Conservation (phyloP, 306 rosid genomes). For the Acacia acuminata region DNA sequence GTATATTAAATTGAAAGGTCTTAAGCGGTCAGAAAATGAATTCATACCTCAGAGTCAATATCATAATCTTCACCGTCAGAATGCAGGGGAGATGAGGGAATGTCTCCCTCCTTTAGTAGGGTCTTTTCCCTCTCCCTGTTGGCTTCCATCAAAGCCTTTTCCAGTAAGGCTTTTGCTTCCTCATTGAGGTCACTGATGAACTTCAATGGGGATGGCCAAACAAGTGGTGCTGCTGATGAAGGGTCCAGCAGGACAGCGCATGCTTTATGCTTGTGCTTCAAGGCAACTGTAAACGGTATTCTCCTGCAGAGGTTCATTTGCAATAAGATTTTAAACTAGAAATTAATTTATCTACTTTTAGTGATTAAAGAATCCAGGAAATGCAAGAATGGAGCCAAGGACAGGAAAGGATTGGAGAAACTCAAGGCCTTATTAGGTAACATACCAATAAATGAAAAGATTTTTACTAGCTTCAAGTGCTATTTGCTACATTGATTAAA, state of each 20-base stretch:
- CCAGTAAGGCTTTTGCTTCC: constrained; percentile 79
- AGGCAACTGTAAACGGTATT: constrained; percentile 73
- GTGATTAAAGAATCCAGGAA: constrained; percentile 1
- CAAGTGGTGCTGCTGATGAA: constrained; percentile 84
- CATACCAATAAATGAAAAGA: neutral
- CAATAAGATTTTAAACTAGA: constrained; percentile 11
- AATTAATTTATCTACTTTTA: neutral
- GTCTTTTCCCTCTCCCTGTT: constrained; percentile 84
- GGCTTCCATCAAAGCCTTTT: constrained; percentile 78
- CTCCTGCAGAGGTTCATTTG: constrained; percentile 56
- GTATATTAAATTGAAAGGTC: neutral
- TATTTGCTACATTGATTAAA: neutral
- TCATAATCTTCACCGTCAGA: constrained; percentile 58
- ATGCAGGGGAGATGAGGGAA: constrained; percentile 44
- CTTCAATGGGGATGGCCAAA: constrained; percentile 92
- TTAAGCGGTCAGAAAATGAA: constrained; percentile 15
- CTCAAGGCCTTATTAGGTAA: neutral
- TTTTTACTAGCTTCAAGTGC: neutral
- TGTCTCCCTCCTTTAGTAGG: constrained; percentile 53
- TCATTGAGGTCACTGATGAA: constrained; percentile 83
- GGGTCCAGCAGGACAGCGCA: constrained; percentile 85
- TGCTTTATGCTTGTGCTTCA: constrained; percentile 61
- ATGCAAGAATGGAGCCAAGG: constrained; percentile 9
- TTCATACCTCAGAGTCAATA: constrained; percentile 64
- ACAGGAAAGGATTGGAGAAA: constrained; percentile 7